Evolutionary conservation across 345 rosid species (phyloP).

Genomic region (Brassica incana): DNA sequence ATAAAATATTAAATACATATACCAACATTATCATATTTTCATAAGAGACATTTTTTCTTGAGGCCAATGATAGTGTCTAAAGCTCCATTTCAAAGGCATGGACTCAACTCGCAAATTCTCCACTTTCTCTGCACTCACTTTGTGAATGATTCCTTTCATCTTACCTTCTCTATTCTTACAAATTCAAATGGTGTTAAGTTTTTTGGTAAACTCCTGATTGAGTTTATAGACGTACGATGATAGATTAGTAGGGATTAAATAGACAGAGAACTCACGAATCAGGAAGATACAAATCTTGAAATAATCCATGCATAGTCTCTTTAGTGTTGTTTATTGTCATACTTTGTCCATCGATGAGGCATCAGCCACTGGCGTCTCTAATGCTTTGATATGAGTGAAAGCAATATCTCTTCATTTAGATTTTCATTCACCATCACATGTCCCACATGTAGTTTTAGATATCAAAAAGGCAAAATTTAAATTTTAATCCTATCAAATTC

Average conservation of each 20-base stretch:
- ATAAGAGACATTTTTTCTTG: constrained; percentile 19
- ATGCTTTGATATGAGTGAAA: constrained; percentile 46
- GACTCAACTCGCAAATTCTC: constrained; percentile 33
- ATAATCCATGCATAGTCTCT: constrained; percentile 22
- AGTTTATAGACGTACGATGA: not conserved
- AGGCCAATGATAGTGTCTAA: constrained; percentile 29
- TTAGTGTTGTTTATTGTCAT: not conserved
- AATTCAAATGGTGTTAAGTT: no score
- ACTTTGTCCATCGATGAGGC: constrained; percentile 35
- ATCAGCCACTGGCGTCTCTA: constrained; percentile 38
- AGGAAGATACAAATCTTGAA: constrained; percentile 27
- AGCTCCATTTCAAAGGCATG: constrained; percentile 7
- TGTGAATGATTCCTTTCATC: not conserved
- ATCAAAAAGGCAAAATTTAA: no score
- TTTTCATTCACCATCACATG: no score
- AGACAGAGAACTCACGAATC: constrained; percentile 23
- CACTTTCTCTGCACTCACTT: constrained; percentile 18
- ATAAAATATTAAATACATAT: no score
- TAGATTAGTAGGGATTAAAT: not conserved
- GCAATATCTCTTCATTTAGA: constrained; percentile 27
- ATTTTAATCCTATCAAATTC: no score
- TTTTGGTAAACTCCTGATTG: not conserved
- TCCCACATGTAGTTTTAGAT: no score
- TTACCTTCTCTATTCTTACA: constrained; percentile 9
- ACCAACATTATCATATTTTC: no score